Base-by-base conservation (phyloP, 2,329 filamentous ascomycete genomes). In the Trichoderma koningiopsis region DNA sequence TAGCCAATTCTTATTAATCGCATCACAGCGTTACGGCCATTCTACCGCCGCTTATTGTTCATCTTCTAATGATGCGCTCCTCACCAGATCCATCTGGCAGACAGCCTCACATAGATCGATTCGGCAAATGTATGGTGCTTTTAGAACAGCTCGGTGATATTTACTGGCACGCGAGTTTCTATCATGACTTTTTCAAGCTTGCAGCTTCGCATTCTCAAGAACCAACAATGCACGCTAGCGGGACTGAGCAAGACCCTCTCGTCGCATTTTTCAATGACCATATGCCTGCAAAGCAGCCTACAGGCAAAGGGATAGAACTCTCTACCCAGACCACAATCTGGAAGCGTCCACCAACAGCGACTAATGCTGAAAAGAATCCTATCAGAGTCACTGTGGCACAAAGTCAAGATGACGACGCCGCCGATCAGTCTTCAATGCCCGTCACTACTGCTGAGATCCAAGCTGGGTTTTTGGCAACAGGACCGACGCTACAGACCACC, bases 91-190 rank as follows among this genome's bases (percentile, higher is more conserved):
- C 59, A 55, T 27, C 27, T 24, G 19, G 58, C 37, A 47, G 47
- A 16, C 52, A 61, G 2, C 65, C 63, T 27, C 56, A 71, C 29
- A 53, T 35, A 19, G 58, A 63, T 16, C 35, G 56, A 31, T 73
- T 72, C 49, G 40, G 70, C 22, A 67, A 63, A 47, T 73, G 72
- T 55, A 73, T 73, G 68, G 56, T 55, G n/a, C 64, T 71, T 19
- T 53, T 73, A 31, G 58, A 72, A 31, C 35, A 71, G 35, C 66
- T 73, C 5, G 64, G 72, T 27, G 68, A 73, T 3, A 70, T 73
- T 22, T 72, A 73, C 47, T 73, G 72, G 72, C 72, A 73, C 55
- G 72, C 72, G 13, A 69, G 70, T 19, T 73, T 73, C 59, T 73
- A 73, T 29, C 62, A 70, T 22, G 69, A 72, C n/a, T 70, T 73